A percentile compares a stretch with the other conserved stretches of the same genome.
phyloP scores from a whole-genome alignment of 208 protist genomes.

The Phytomonas francai region DNA sequence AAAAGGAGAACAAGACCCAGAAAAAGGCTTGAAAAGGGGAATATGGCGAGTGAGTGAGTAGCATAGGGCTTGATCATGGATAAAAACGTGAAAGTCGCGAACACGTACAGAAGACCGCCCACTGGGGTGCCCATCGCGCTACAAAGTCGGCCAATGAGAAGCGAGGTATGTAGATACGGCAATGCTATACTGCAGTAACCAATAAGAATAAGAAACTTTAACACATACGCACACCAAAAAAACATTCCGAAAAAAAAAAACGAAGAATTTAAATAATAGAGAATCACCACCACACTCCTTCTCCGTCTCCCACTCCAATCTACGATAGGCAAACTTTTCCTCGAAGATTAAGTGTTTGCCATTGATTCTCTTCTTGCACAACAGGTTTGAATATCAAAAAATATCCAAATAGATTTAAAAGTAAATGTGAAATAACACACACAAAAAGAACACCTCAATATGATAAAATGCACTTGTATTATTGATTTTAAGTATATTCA shows the following conservation, averaged over 20 bases:
- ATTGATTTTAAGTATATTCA: background rate
- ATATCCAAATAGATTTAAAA: background rate
- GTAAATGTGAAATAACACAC: background rate
- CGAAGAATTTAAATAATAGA: background rate
- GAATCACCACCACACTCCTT: too few species aligned
- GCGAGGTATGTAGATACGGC: background rate
- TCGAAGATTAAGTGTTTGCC: background rate
- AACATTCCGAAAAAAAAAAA: background rate
- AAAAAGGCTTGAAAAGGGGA: background rate
- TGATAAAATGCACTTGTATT: background rate
- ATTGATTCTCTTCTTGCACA: background rate
- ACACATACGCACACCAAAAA: background rate
- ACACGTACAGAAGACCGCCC: background rate
- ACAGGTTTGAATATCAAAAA: background rate
- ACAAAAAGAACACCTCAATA: background rate
- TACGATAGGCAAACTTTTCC: background rate
- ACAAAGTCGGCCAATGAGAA: background rate
- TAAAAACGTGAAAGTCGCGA: background rate
- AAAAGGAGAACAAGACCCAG: slow-evolving; percentile 12
- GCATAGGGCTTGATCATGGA: background rate
- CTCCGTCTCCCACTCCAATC: too few species aligned
- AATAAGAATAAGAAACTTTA: background rate
- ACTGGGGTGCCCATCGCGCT: background rate
- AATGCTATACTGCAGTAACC: background rate
- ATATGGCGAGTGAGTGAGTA: background rate